These are phyloP conservation scores for Lipomyces lipofer DNA, from an alignment of 805 yeast species.

Conservation along the genomic window DNA sequence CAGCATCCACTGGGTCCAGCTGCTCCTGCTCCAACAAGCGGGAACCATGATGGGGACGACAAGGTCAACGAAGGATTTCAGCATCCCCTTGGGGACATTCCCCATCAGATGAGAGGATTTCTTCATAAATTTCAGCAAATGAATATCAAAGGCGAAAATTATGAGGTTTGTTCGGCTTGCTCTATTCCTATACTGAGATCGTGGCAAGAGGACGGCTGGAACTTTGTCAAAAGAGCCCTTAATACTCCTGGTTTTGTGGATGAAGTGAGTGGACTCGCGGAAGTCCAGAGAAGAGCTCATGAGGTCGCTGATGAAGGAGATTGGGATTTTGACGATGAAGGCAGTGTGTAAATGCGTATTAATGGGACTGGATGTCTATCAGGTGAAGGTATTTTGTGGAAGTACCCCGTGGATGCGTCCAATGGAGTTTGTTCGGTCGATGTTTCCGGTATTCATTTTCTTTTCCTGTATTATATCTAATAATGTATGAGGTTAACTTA, in stretches of 20 bases:
- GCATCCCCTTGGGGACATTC: slow-evolving; percentile 64
- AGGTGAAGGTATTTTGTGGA: too few relatives aligned
- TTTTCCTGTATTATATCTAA: too few relatives aligned
- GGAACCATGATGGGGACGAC: slow-evolving; percentile 17
- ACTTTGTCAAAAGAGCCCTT: slow-evolving; percentile 71
- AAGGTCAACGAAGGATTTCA: slow-evolving; percentile 33
- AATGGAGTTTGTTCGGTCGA: too few relatives aligned
- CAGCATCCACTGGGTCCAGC: slow-evolving; percentile 60
- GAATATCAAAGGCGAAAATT: slow-evolving; percentile 70
- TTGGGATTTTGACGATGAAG: slow-evolving; percentile 27
- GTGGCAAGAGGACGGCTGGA: slow-evolving; percentile 67
- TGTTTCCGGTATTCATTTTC: too few relatives aligned
- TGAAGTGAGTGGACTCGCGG: slow-evolving; percentile 72
- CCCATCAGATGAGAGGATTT: slow-evolving; percentile 92
- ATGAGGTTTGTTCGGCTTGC: slow-evolving; percentile 84
- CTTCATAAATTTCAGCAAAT: slow-evolving; percentile 63
- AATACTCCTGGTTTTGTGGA: slow-evolving; percentile 68
- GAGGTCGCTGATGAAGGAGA: slow-evolving; percentile 38
- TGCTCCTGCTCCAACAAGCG: slow-evolving; percentile 42
- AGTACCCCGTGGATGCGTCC: too few relatives aligned
- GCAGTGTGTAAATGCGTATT: slow-evolving; percentile 2
- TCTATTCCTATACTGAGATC: slow-evolving; percentile 57
- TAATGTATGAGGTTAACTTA: too few relatives aligned
- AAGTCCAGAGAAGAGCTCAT: slow-evolving; percentile 73
- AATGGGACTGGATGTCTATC: too few relatives aligned